phyloP scores from a whole-genome alignment of 2,329 filamentous ascomycete species.

The Dactylellina sp. region DNA sequence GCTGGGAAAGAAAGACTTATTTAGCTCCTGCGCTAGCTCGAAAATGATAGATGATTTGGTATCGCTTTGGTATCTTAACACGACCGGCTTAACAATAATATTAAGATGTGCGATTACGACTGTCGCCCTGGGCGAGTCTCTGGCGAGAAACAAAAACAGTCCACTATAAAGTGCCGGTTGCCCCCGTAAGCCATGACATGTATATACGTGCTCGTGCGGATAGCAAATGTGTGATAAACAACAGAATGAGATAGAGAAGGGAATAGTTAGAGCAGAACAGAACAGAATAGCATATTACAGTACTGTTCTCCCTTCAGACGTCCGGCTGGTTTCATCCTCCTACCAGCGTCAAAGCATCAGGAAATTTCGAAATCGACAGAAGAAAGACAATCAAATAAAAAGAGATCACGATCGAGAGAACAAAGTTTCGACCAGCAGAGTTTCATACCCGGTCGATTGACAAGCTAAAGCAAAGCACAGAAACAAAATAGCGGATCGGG shows the following conservation, averaged over 20 bases:
- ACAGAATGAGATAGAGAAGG: too few relatives aligned
- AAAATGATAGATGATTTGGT: neutral
- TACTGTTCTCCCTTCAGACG: neutral
- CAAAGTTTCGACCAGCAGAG: neutral
- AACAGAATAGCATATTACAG: neutral
- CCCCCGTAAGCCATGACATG: slow-evolving; percentile 11
- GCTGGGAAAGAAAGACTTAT: slow-evolving; percentile 1
- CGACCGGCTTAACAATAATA: too few relatives aligned
- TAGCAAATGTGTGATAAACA: too few relatives aligned
- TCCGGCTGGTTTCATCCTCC: neutral
- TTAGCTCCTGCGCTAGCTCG: neutral
- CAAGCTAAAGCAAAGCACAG: slow-evolving; percentile 25
- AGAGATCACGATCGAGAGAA: slow-evolving; percentile 8
- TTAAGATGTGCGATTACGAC: slow-evolving; percentile 17
- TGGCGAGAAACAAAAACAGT: neutral
- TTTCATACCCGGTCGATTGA: neutral
- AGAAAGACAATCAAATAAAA: too few relatives aligned
- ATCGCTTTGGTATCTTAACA: slow-evolving; percentile 16
- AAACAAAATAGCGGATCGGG: slow-evolving; percentile 50
- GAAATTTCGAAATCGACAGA: neutral
- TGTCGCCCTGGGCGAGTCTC: neutral
- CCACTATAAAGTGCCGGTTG: slow-evolving; percentile 11
- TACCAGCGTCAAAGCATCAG: neutral
- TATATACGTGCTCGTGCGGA: neutral
- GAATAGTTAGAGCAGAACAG: neutral